Percentiles rank a stretch among this genome's conserved stretches.
phyloP scores from a whole-genome alignment of 2,329 filamentous ascomycete genomes.

The Cryphonectria parasitica region DNA sequence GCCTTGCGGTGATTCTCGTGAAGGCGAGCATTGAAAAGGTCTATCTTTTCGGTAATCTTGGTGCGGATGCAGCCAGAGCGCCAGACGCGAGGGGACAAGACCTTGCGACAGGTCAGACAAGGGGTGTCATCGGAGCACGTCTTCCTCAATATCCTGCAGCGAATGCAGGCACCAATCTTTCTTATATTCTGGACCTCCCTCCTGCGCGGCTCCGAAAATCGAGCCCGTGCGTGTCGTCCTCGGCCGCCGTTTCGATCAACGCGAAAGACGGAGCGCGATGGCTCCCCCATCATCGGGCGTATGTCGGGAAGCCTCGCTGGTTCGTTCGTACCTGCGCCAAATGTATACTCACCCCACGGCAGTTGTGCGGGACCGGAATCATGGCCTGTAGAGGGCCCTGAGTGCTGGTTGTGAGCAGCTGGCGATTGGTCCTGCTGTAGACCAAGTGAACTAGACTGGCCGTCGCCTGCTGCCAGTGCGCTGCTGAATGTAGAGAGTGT shows the following conservation, averaged over 20 bases:
- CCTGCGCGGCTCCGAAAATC: slow-evolving; percentile 61
- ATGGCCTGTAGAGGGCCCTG: background rate
- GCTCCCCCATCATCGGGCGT: slow-evolving; percentile 24
- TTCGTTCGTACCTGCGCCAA: slow-evolving; percentile 42
- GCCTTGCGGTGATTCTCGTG: slow-evolving; percentile 66
- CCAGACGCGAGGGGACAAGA: slow-evolving; percentile 68
- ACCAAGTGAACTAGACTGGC: background rate
- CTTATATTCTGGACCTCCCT: slow-evolving; percentile 69
- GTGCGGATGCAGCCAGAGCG: slow-evolving; percentile 66
- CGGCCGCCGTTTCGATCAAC: slow-evolving; percentile 56
- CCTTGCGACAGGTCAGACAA: slow-evolving; percentile 66
- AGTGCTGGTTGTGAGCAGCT: background rate
- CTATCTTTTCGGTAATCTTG: slow-evolving; percentile 63
- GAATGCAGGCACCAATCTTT: slow-evolving; percentile 67
- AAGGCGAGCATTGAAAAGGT: slow-evolving; percentile 66
- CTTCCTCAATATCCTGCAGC: slow-evolving; percentile 68
- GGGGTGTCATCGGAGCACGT: slow-evolving; percentile 67
- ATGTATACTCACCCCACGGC: slow-evolving; percentile 60
- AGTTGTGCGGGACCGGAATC: slow-evolving; percentile 36
- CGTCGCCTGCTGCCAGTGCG: slow-evolving; percentile 25
- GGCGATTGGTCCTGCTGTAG: background rate
- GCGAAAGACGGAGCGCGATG: slow-evolving; percentile 47
- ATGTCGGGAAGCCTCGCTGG: slow-evolving; percentile 5
- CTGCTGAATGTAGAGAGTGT: slow-evolving; percentile 32
- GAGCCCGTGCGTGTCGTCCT: slow-evolving; percentile 57